Base-by-base conservation (phyloP, 805 yeast genomes). In the Wickerhamomyces silvicola region DNA sequence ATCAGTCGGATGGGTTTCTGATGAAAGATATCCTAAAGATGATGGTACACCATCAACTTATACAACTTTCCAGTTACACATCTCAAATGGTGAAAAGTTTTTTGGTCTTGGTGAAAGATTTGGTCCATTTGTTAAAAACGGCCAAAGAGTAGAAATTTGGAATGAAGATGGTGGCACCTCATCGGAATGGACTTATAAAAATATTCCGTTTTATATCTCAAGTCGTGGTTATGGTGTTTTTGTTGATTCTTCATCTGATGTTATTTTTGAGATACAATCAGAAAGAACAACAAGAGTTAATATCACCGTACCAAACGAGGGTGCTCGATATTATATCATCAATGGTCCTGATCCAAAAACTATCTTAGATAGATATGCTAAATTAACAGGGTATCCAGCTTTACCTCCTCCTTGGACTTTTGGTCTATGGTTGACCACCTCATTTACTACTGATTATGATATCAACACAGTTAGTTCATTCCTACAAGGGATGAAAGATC, bases 121-220 rank as follows among this genome's bases (percentile, higher is more conserved):
- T 15, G 49, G 49, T n/a, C 45, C 49, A 5, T 42, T 26, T 26
- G 43, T 44, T 12, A 44, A 44, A 31, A 44, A 44, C 27, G 49
- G 49, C 9, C 49, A 44, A 33, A 37, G 45, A 28, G 49, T 44
- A 5, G 45, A 44, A 33, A 39, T 37, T 35, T 44, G 49, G 49
- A 44, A 44, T 20, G 46, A 42, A 24, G 49, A 44, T 22, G 49
- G 49, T 32, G 49, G 49, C 24, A 44, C 49, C 7, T 42, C 45
- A 4, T 42, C 46, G 2, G 49, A 44, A 38, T 38, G 30, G 37
- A 33, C 49, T 11, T 44, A 44, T 28, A 44, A 44, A 37, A 44
- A 38, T 30, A 32, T 44, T 20, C 49, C 49, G 18, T 44, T 44
- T 33, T 42, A 35, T 28, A 42, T 44, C 22, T 44, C 49, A 15